phyloP scores from a whole-genome alignment of 2,329 filamentous ascomycete species.

The Colletotrichum gloeosporioides region DNA sequence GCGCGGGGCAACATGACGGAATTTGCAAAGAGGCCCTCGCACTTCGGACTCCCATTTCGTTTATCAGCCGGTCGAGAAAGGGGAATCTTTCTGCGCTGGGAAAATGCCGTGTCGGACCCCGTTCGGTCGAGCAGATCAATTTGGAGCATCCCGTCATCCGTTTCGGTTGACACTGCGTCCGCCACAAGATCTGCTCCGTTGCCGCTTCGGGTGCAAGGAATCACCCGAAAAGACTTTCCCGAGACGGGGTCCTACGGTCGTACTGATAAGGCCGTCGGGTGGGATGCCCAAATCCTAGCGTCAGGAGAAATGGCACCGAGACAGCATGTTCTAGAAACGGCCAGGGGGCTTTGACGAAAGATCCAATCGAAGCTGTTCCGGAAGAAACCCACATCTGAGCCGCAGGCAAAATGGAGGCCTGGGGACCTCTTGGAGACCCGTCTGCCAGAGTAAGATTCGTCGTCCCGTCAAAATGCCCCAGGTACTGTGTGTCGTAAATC shows the following conservation, averaged over 20 bases:
- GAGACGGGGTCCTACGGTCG: background rate
- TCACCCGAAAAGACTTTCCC: background rate
- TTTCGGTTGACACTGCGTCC: background rate
- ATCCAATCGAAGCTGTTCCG: background rate
- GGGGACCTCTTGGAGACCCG: background rate
- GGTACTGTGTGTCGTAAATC: background rate
- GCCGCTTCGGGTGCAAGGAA: background rate
- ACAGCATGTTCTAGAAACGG: background rate
- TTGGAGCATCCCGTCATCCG: background rate
- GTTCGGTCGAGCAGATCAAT: background rate
- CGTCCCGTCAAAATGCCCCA: background rate
- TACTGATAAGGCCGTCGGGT: background rate
- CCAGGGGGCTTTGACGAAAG: too few species aligned
- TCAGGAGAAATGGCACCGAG: background rate
- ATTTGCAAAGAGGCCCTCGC: background rate
- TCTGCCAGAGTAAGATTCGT: background rate
- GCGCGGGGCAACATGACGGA: background rate
- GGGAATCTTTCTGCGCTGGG: background rate
- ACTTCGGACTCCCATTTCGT: background rate
- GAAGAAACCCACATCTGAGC: background rate
- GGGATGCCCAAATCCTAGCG: background rate
- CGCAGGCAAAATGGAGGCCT: background rate
- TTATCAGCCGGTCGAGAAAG: background rate
- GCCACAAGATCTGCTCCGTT: background rate
- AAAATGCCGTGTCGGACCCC: conserved; percentile 1